A percentile compares a stretch with the other conserved stretches of the same genome.
These are phyloP conservation scores for Solanum paucissectum DNA, from an alignment of 257 asterid species.

Conservation along the genomic window DNA sequence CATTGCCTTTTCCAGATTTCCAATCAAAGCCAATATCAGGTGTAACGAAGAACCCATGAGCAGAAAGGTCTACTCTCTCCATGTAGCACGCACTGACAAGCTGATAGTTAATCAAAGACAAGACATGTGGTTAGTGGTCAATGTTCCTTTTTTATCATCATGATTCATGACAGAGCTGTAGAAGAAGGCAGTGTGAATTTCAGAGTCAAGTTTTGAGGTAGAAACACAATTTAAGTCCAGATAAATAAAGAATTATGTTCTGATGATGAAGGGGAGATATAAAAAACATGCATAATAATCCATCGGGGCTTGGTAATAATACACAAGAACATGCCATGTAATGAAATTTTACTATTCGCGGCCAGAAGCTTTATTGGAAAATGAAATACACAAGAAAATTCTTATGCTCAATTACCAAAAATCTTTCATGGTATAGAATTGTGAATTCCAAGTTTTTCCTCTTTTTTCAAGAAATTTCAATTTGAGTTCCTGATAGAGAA, in stretches of 20 bases:
- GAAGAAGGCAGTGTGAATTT: neutral
- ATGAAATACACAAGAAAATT: neutral
- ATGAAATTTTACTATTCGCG: neutral
- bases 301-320: neutral
- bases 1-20: slow-evolving; percentile 61
- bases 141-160: neutral
- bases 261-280: neutral
- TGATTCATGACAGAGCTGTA: neutral
- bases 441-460: neutral
- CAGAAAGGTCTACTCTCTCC: slow-evolving; percentile 93
- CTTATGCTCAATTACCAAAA: neutral
- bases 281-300: neutral
- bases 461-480: neutral
- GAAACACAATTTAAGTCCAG: neutral
- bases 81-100: slow-evolving; percentile 70
- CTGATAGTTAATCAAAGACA: slow-evolving; percentile 26
- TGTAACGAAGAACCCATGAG: slow-evolving; percentile 78
- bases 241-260: neutral
- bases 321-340: neutral
- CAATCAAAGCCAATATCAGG: slow-evolving; percentile 83
- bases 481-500: neutral
- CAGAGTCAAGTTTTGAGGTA: neutral
- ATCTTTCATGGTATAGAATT: neutral
- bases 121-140: neutral
- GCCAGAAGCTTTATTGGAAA: neutral